Evolutionary conservation across 495 filamentous ascomycete species (phyloP).

Genomic region (Neurospora pannonica): DNA sequence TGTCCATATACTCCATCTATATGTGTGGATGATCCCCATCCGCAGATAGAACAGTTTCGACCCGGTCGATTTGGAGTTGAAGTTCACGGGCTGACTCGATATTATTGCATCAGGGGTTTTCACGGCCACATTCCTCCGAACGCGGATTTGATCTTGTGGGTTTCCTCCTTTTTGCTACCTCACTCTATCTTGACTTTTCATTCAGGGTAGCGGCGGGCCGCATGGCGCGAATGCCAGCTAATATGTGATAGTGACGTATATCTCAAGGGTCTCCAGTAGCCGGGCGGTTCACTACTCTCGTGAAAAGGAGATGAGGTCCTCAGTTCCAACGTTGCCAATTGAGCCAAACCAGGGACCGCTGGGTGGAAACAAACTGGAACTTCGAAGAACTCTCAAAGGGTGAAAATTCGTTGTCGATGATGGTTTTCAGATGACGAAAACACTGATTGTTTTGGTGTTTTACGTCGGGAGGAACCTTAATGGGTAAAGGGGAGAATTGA

Average conservation of each 20-base stretch:
- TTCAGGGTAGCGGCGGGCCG: conserved; percentile 4
- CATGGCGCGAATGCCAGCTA: neutral
- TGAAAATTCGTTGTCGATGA: no score
- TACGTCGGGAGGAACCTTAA: neutral
- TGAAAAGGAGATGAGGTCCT: neutral
- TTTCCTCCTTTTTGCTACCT: conserved; percentile 3
- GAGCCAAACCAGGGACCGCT: neutral
- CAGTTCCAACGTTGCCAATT: neutral
- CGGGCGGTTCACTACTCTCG: neutral
- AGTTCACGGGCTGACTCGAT: neutral
- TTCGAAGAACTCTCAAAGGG: neutral
- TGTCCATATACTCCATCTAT: neutral
- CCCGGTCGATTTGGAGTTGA: neutral
- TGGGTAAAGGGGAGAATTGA: neutral
- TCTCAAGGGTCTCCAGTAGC: conserved; percentile 31
- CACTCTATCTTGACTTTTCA: neutral
- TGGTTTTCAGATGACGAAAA: neutral
- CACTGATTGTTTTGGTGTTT: neutral
- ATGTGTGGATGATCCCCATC: neutral
- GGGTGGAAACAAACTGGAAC: neutral
- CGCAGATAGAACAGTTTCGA: neutral
- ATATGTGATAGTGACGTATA: conserved; percentile 37
- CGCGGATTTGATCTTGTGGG: conserved; percentile 49
- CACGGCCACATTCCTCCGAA: conserved; percentile 51
- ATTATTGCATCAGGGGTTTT: conserved; percentile 43